Evolutionary conservation across 306 rosid species (phyloP).

Genomic region (Heteromeles arbutifolia): DNA sequence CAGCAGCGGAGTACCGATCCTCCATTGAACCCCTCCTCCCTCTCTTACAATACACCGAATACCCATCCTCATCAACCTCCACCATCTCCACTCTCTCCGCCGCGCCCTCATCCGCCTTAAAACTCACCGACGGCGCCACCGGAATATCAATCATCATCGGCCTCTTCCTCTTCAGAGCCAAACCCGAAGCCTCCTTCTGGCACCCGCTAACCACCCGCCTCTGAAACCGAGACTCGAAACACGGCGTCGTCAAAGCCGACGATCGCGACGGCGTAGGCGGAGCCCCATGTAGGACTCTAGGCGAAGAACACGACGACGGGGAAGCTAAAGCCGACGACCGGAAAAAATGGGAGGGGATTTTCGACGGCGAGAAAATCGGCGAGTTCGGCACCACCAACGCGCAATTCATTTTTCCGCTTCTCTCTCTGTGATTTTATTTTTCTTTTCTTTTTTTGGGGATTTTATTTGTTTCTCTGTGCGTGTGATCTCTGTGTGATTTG

Average conservation of each 20-base stretch:
- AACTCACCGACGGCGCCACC: neutral
- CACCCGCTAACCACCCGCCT: neutral
- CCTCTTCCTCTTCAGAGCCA: slow-evolving; percentile 38
- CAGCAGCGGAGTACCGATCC: slow-evolving; percentile 46
- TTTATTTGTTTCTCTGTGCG: neutral
- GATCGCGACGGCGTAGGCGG: slow-evolving; percentile 9
- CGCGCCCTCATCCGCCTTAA: slow-evolving; percentile 8
- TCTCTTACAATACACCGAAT: slow-evolving; percentile 45
- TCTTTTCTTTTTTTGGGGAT: neutral
- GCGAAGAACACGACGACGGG: slow-evolving; percentile 26
- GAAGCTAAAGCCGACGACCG: slow-evolving; percentile 15
- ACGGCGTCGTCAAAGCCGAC: neutral
- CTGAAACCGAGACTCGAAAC: slow-evolving; percentile 1
- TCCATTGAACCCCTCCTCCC: slow-evolving; percentile 39
- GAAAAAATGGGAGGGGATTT: slow-evolving; percentile 21
- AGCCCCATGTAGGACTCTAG: slow-evolving; percentile 23
- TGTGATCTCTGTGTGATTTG: neutral
- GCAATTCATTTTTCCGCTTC: slow-evolving; percentile 26
- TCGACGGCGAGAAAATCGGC: slow-evolving; percentile 39
- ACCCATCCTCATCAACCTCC: slow-evolving; percentile 43
- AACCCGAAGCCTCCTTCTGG: slow-evolving; percentile 5
- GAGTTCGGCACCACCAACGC: slow-evolving; percentile 31
- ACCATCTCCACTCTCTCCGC: slow-evolving; percentile 25
- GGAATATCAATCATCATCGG: slow-evolving; percentile 38
- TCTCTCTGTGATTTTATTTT: neutral